Conservation (phyloP, 2,329 filamentous ascomycete genomes). For the Phyllosticta citribraziliensis region DNA sequence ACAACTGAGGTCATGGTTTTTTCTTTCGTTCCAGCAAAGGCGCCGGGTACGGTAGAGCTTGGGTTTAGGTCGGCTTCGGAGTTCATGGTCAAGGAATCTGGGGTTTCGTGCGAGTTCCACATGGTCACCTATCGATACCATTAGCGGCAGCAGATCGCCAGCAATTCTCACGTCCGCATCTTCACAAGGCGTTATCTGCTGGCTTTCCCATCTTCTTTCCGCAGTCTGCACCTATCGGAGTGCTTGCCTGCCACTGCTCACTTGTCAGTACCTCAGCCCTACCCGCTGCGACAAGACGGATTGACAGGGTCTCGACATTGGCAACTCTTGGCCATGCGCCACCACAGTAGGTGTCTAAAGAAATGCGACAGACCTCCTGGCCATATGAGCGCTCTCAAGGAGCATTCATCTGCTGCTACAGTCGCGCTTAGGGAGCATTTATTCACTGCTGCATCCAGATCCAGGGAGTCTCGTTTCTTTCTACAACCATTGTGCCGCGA, state of each 20-base stretch:
- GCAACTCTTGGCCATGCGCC: neutral
- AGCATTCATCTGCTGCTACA: too few species aligned
- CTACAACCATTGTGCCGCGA: too few species aligned
- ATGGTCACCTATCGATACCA: neutral
- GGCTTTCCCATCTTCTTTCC: too few species aligned
- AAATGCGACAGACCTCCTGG: too few species aligned
- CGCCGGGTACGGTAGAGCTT: neutral
- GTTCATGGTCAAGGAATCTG: neutral
- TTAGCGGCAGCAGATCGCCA: neutral
- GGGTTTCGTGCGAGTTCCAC: neutral
- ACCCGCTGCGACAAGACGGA: neutral
- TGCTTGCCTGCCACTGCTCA: neutral
- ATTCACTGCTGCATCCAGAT: too few species aligned
- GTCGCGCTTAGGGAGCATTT: too few species aligned
- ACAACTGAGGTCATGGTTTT: neutral
- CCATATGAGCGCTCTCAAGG: too few species aligned
- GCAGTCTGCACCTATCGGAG: neutral
- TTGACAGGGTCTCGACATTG: neutral
- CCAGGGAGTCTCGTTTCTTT: too few species aligned
- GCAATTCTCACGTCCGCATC: neutral
- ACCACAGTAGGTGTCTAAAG: too few species aligned
- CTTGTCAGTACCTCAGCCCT: neutral
- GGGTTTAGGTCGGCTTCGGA: neutral
- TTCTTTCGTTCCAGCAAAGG: neutral
- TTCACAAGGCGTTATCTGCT: neutral